These are phyloP conservation scores for Bacidia gigantensis DNA, from an alignment of 495 filamentous ascomycete genomes.

Conservation along the genomic window DNA sequence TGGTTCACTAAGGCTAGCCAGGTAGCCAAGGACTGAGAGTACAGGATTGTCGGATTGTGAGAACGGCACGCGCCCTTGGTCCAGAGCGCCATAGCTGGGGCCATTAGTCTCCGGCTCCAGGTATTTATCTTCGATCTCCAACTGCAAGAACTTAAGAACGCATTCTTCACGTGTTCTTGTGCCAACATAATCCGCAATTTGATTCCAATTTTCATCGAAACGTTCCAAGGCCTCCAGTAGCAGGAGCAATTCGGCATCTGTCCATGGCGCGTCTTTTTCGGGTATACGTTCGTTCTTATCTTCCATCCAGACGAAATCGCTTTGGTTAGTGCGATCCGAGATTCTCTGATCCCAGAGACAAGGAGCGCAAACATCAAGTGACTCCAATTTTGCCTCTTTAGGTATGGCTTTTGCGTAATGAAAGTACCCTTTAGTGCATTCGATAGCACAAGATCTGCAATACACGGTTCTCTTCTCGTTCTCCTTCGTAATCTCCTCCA, in stretches of 20 bases:
- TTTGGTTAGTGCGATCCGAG: slow-evolving; percentile 54
- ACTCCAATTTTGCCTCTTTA: slow-evolving; percentile 41
- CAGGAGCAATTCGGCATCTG: slow-evolving; percentile 70
- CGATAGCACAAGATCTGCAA: slow-evolving; percentile 82
- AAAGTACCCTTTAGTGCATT: slow-evolving; percentile 85
- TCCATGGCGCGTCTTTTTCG: slow-evolving; percentile 77
- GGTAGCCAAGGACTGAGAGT: slow-evolving; percentile 84
- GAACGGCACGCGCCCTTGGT: slow-evolving; percentile 67
- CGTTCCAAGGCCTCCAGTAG: slow-evolving; percentile 81
- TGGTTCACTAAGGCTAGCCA: slow-evolving; percentile 78
- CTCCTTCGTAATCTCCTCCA: slow-evolving; percentile 45
- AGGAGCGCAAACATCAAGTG: slow-evolving; percentile 76
- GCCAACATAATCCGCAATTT: slow-evolving; percentile 80
- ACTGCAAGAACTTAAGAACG: slow-evolving; percentile 84
- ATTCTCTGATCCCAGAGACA: slow-evolving; percentile 75
- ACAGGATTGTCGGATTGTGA: slow-evolving; percentile 86
- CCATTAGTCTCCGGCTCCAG: slow-evolving; percentile 58
- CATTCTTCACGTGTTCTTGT: slow-evolving; percentile 92
- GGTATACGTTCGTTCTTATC: slow-evolving; percentile 56
- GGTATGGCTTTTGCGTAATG: slow-evolving; percentile 58
- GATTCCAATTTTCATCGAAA: slow-evolving; percentile 89
- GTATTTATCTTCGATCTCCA: slow-evolving; percentile 84
- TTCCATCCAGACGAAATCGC: slow-evolving; percentile 76
- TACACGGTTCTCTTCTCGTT: slow-evolving; percentile 55
- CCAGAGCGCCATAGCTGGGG: slow-evolving; percentile 46